A percentile compares a stretch with the other conserved stretches of the same genome.
Conservation (phyloP, 1,284 basidiomycete species). For the Sanghuangporus weigelae region DNA sequence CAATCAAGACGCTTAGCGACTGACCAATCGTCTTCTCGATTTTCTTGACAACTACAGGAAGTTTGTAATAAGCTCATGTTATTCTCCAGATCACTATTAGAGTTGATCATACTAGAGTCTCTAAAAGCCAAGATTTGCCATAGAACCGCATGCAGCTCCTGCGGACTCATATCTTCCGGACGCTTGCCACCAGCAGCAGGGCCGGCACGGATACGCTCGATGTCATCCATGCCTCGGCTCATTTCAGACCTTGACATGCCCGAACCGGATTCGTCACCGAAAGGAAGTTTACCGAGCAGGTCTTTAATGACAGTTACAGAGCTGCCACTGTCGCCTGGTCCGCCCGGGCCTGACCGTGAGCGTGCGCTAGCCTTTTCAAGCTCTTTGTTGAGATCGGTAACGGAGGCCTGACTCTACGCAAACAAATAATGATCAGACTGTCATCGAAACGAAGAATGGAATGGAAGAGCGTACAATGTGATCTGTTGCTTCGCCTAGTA, state of each 20-base stretch:
- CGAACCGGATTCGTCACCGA: conserved; percentile 31
- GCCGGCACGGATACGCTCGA: conserved; percentile 66
- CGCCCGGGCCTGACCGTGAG: conserved; percentile 40
- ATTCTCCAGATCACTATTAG: conserved; percentile 17
- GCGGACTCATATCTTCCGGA: conserved; percentile 81
- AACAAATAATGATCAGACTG: neutral
- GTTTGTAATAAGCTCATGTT: neutral
- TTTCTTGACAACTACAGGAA: conserved; percentile 65
- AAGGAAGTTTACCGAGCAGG: conserved; percentile 57
- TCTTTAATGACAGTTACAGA: conserved; percentile 44
- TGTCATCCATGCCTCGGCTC: conserved; percentile 69
- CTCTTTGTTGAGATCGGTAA: conserved; percentile 81
- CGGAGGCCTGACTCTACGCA: conserved; percentile 62
- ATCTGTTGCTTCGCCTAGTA: conserved; percentile 71
- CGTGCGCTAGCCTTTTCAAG: conserved; percentile 59
- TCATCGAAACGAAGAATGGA: neutral
- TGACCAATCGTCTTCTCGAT: conserved; percentile 80
- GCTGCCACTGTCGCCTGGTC: conserved; percentile 23
- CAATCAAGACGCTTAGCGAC: conserved; percentile 24
- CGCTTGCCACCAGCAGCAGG: conserved; percentile 50
- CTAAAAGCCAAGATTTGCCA: conserved; percentile 88
- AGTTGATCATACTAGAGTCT: conserved; percentile 50
- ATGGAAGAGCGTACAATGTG: conserved; percentile 48
- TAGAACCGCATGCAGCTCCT: conserved; percentile 78
- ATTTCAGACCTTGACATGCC: conserved; percentile 44